A percentile compares a stretch with the other conserved stretches of the same genome.
These are phyloP conservation scores for Alectoria sarmentosa DNA, from an alignment of 495 filamentous ascomycete genomes.

Conservation along the genomic window DNA sequence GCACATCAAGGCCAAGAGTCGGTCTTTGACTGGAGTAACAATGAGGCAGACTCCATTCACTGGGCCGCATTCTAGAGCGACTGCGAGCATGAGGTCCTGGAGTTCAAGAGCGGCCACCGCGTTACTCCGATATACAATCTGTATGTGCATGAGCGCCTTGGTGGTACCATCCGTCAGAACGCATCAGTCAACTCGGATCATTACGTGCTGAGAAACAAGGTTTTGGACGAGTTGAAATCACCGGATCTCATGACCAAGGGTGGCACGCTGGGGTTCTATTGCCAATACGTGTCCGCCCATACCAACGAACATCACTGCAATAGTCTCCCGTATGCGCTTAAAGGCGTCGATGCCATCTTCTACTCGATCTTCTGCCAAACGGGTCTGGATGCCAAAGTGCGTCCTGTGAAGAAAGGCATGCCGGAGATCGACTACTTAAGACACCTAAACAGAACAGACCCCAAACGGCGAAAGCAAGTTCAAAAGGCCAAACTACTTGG, in stretches of 20 bases:
- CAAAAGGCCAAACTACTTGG: too few relatives aligned
- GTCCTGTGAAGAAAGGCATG: conserved; percentile 1
- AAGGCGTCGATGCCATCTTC: conserved; percentile 23
- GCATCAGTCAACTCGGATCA: background rate
- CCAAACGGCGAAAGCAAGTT: too few relatives aligned
- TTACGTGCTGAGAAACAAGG: background rate
- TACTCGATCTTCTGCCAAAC: conserved; percentile 10
- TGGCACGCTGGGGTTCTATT: conserved; percentile 32
- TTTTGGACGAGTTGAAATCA: background rate
- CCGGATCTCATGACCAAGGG: conserved; percentile 4
- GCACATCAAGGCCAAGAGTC: conserved; percentile 26
- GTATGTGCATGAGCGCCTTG: conserved; percentile 29
- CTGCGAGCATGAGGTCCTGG: conserved; percentile 53
- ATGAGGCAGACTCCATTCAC: conserved; percentile 30
- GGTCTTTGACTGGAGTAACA: conserved; percentile 39
- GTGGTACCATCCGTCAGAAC: background rate
- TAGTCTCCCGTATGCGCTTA: conserved; percentile 22
- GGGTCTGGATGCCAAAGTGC: background rate
- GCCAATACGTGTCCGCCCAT: conserved; percentile 33
- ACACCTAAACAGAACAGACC: too few relatives aligned
- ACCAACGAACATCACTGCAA: background rate
- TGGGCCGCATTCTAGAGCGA: conserved; percentile 60
- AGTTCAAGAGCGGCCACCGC: conserved; percentile 45
- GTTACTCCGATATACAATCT: conserved; percentile 56
- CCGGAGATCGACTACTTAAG: too few relatives aligned